Percentiles rank a stretch among this genome's conserved stretches.
These are phyloP conservation scores for Mimosa bimucronata DNA, from an alignment of 306 rosid species.

Conservation along the genomic window DNA sequence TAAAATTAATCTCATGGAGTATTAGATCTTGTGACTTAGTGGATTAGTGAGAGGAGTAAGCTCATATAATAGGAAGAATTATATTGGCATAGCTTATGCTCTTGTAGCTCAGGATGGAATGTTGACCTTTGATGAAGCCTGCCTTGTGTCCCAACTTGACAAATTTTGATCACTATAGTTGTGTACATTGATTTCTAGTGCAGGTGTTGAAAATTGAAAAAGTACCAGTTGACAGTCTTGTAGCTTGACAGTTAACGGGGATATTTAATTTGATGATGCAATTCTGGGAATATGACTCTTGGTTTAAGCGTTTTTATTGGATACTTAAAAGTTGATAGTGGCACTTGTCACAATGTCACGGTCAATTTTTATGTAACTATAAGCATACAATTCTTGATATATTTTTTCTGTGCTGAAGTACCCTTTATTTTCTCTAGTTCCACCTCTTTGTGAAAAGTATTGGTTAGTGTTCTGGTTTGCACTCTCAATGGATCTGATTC, in stretches of 20 bases:
- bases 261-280: constrained; percentile 11
- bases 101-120: not conserved
- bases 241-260: constrained; percentile 16
- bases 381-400: constrained; percentile 7
- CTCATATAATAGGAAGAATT: not conserved
- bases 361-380: constrained; percentile 16
- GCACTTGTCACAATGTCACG: not conserved
- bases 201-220: not conserved
- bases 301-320: constrained; percentile 22
- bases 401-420: constrained; percentile 2
- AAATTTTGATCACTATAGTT: not conserved
- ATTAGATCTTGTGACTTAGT: not conserved
- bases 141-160: constrained; percentile 21
- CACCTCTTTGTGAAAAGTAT: not conserved
- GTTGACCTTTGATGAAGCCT: constrained; percentile 5
- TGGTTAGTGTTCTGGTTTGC: constrained; percentile 24
- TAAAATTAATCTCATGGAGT: not conserved
- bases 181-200: not conserved
- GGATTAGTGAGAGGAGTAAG: not conserved
- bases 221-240: constrained; percentile 15
- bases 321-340: constrained; percentile 14
- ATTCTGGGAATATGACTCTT: constrained; percentile 25
- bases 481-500: constrained; percentile 26
- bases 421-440: not conserved
- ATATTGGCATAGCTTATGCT: not conserved